A percentile compares a stretch with the other conserved stretches of the same genome.
These are phyloP conservation scores for Grifola frondosa DNA, from an alignment of 1,284 basidiomycete species.

Conservation along the genomic window DNA sequence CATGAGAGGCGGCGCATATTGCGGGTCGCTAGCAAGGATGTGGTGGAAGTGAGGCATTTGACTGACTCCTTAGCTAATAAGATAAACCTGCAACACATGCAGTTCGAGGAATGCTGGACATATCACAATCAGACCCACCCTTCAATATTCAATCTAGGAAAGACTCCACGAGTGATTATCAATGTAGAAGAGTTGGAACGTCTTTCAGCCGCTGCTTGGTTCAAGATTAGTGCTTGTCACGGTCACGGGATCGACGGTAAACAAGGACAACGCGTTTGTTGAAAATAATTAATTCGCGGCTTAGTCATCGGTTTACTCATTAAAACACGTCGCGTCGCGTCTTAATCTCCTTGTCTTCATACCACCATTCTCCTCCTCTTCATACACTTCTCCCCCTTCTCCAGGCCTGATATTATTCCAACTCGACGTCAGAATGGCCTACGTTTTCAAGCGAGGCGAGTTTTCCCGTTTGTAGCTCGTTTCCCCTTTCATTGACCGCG, in stretches of 20 bases:
- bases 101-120: too few relatives aligned
- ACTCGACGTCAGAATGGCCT: slow-evolving; percentile 47
- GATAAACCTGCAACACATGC: neutral
- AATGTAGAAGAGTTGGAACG: too few relatives aligned
- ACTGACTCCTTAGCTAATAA: neutral
- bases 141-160: too few relatives aligned
- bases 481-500: slow-evolving; percentile 8
- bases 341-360: slow-evolving; percentile 23
- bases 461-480: slow-evolving; percentile 8
- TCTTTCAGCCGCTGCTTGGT: too few relatives aligned
- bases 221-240: too few relatives aligned
- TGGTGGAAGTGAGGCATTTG: slow-evolving; percentile 25
- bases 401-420: slow-evolving; percentile 8
- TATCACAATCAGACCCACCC: too few relatives aligned
- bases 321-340: slow-evolving; percentile 32
- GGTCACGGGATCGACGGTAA: slow-evolving; percentile 10
- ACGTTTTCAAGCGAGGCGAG: slow-evolving; percentile 76
- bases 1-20: slow-evolving; percentile 63
- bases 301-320: slow-evolving; percentile 28
- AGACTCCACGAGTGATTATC: too few relatives aligned
- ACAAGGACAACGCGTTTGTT: slow-evolving; percentile 23
- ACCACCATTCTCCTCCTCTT: slow-evolving; percentile 32
- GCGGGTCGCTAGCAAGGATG: slow-evolving; percentile 35
- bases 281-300: slow-evolving; percentile 20
- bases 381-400: slow-evolving; percentile 9